These are phyloP conservation scores for Huntiella savannae DNA, from an alignment of 2,329 filamentous ascomycete genomes.

Conservation along the genomic window DNA sequence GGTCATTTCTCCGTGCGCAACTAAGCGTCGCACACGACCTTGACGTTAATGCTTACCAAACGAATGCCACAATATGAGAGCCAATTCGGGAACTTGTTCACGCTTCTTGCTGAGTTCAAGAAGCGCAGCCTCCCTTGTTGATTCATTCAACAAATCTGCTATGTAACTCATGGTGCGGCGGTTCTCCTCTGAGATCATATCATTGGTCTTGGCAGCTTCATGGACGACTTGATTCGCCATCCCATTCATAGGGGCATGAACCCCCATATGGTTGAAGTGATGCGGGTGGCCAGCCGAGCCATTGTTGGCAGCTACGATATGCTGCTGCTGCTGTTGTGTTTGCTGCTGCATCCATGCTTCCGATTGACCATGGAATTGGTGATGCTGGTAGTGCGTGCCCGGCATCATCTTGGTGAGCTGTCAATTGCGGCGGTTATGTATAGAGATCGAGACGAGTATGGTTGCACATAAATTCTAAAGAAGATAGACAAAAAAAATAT, in stretches of 20 bases:
- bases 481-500: no score
- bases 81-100: slow-evolving; percentile 91
- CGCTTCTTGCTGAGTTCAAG: slow-evolving; percentile 96
- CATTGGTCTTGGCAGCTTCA: slow-evolving; percentile 39
- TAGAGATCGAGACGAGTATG: no score
- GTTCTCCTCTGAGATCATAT: slow-evolving; percentile 65
- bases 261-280: slow-evolving; percentile 57
- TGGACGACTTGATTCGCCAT: slow-evolving; percentile 29
- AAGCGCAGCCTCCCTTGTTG: slow-evolving; percentile 72
- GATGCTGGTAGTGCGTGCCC: slow-evolving; percentile 46
- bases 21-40: not conserved
- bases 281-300: slow-evolving; percentile 33
- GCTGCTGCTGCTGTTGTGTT: slow-evolving; percentile 40
- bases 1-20: not conserved
- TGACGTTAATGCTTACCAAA: slow-evolving; percentile 49
- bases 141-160: slow-evolving; percentile 73
- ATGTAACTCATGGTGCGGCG: slow-evolving; percentile 84
- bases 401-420: slow-evolving; percentile 34
- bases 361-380: slow-evolving; percentile 43
- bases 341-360: slow-evolving; percentile 47
- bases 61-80: slow-evolving; percentile 93
- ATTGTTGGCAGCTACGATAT: slow-evolving; percentile 30
- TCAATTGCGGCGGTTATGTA: no score
- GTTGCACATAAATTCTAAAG: no score
- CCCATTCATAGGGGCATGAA: slow-evolving; percentile 25